These are phyloP conservation scores for Aureobasidium sp. DNA, from an alignment of 2,329 filamentous ascomycete species.

Conservation along the genomic window DNA sequence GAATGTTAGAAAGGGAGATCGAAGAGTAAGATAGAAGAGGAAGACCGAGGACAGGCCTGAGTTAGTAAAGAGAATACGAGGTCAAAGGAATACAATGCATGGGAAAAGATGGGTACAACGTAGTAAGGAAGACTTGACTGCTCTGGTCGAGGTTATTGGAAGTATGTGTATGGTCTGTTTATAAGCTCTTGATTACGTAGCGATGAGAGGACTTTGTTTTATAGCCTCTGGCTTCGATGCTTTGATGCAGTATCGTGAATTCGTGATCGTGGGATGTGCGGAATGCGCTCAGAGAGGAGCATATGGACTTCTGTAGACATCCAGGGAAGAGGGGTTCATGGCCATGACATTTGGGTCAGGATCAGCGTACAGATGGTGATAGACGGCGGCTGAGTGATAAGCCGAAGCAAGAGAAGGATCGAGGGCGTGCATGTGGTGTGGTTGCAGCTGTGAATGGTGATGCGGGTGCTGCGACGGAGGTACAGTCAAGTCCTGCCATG, in stretches of 20 bases:
- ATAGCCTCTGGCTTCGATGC: neutral
- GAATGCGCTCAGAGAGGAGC: neutral
- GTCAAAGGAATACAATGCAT: too few relatives aligned
- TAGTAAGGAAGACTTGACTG: too few relatives aligned
- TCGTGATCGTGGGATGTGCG: neutral
- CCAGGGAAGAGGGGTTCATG: neutral
- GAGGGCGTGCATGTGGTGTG: slow-evolving; percentile 5
- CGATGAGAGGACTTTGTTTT: too few relatives aligned
- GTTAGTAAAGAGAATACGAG: too few relatives aligned
- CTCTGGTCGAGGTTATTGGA: too few relatives aligned
- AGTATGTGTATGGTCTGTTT: neutral
- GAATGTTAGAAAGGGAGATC: too few relatives aligned
- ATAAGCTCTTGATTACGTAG: neutral
- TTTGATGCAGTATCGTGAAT: neutral
- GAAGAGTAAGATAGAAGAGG: too few relatives aligned
- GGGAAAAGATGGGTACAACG: too few relatives aligned
- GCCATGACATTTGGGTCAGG: neutral
- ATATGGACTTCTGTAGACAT: slow-evolving; percentile 9
- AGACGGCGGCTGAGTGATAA: neutral
- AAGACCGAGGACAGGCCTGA: too few relatives aligned
- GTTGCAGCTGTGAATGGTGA: neutral
- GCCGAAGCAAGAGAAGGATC: slow-evolving; percentile 5
- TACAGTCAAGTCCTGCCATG: slow-evolving; percentile 4
- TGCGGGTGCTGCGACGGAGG: neutral
- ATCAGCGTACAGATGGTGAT: slow-evolving; percentile 3